Base-by-base conservation (phyloP, 2,329 filamentous ascomycete genomes). In the Calonectria pseudoturangicola region DNA sequence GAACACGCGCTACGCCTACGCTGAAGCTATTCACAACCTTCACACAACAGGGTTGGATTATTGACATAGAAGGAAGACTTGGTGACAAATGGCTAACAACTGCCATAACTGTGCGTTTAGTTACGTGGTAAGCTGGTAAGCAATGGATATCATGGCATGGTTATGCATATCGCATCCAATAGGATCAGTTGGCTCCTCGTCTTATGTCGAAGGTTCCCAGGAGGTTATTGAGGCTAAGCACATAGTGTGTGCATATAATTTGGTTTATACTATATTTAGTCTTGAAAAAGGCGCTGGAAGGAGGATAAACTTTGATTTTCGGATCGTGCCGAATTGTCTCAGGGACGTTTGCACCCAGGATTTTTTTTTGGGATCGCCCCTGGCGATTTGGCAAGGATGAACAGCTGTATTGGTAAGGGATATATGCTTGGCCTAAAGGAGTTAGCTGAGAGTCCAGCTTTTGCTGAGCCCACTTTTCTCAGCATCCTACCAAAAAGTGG, bases 321-420 rank as follows among this genome's bases (percentile, higher is more conserved):
- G 54, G 54, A 60, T 60, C 54, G 33, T 60, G 54, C 54, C 54
- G 54, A 41, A 7, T 13, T 25, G 21, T 27, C 33, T 60, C 21
- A 25, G 45, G 12, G 2, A 25, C 21, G 5, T 27, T 60, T 10
- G 33, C 33, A 25, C n/a, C 25, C 21, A 18, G 36, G 21, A 60
- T 18, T 41, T 39, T 41, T 60, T 33, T 9, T 33, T 41, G 41
- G 28, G 28, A 21, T 36, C 8, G 30, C 28, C 16, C 54, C 33
- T 3, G 5, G 54, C 10, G 21, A 10, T 13, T 25, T 25, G n/a
- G 45, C 21, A 48, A 12, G 45, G 45, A 48, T 48, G n/a, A 25
- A 48, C 9, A 48, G 21, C 25, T 25, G 3, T 21, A 13, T 25
- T 48, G 2, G 21, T 25, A 15, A 33, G n/a, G 54, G 54, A 27